Conservation (phyloP, 148 eudicot genomes). For the Rhododendron ovatum region DNA sequence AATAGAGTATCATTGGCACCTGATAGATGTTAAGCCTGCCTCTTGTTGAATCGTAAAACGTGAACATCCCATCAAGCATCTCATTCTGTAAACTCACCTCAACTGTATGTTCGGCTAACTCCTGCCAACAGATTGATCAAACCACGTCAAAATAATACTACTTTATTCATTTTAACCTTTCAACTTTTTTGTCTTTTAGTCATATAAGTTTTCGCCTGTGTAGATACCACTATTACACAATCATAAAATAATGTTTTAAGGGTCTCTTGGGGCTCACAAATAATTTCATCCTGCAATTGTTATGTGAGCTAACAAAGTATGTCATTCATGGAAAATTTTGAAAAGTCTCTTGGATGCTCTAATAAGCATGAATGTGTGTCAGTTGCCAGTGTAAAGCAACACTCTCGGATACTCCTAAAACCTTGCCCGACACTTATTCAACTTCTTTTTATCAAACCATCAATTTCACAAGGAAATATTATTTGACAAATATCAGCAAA, state of each 20-base stretch:
- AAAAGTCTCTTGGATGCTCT: not conserved
- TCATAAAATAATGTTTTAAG: not conserved
- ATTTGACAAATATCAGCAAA: not conserved
- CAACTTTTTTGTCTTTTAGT: not conserved
- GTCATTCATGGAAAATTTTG: not conserved
- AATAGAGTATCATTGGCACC: conserved; percentile 26
- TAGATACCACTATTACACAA: not conserved
- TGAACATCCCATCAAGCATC: conserved; percentile 65
- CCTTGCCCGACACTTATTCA: not conserved
- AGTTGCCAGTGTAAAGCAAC: not conserved
- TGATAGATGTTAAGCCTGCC: conserved; percentile 72
- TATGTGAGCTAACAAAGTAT: not conserved
- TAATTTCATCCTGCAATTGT: not conserved
- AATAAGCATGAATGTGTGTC: not conserved
- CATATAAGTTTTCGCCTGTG: not conserved
- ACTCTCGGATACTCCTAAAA: not conserved
- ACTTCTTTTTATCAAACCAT: not conserved
- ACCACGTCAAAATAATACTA: not conserved
- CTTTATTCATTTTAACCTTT: not conserved
- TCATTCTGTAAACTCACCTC: conserved; percentile 80
- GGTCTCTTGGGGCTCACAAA: not conserved
- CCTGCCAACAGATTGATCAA: conserved; percentile 33
- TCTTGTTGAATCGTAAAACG: conserved; percentile 75
- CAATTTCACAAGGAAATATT: not conserved
- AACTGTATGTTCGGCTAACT: conserved; percentile 68